Conservation (phyloP, 1,139 yeast genomes). For the Yamadazyma mexicana region DNA sequence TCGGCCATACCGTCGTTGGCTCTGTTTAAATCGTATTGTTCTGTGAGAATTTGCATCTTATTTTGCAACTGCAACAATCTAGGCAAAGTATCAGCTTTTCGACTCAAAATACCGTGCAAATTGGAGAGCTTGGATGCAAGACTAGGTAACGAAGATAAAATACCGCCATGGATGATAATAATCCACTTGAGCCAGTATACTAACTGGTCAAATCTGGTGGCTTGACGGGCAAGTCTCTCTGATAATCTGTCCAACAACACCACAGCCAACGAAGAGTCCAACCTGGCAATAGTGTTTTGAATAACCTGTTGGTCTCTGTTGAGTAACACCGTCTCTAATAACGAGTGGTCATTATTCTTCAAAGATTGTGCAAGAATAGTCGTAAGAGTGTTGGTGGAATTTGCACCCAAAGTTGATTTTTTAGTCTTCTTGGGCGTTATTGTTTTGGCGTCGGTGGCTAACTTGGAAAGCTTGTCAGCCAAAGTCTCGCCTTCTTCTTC, state of each 20-base stretch:
- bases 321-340: constrained; percentile 76
- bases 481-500: constrained; percentile 45
- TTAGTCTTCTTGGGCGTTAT: constrained; percentile 23
- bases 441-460: constrained; percentile 32
- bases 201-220: constrained; percentile 67
- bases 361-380: constrained; percentile 70
- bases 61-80: constrained; percentile 83
- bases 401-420: constrained; percentile 23
- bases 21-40: constrained; percentile 67
- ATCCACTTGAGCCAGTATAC: constrained; percentile 94
- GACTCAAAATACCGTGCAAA: constrained; percentile 72
- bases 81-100: constrained; percentile 75
- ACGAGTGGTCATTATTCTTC: constrained; percentile 67
- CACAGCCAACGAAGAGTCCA: constrained; percentile 75
- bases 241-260: constrained; percentile 77
- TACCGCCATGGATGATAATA: constrained; percentile 85
- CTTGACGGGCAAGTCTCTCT: constrained; percentile 72
- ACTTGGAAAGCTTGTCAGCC: constrained; percentile 58
- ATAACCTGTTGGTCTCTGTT: constrained; percentile 75
- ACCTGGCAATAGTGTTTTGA: constrained; percentile 65
- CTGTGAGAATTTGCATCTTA: constrained; percentile 66
- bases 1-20: constrained; percentile 35
- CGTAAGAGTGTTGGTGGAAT: constrained; percentile 52
- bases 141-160: constrained; percentile 67
- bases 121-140: constrained; percentile 67